Evolutionary conservation across 371 early-diverging fungal genomes (phyloP), one percentile per base, ranked within the genome.

Genomic region (Mucor circinelloides): DNA sequence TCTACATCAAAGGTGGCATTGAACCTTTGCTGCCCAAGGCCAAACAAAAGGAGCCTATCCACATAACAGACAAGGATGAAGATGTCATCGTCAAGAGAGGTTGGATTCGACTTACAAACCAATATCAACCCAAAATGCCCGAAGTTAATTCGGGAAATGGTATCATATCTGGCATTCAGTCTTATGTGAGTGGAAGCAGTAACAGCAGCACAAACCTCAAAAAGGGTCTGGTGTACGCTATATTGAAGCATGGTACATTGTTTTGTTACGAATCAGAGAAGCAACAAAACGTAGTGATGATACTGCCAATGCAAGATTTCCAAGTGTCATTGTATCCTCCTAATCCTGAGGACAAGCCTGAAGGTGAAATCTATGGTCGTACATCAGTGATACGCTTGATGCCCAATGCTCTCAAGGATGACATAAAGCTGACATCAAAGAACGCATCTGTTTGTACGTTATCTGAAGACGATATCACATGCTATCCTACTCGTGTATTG

Each of bases 201-300:
- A 66, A 60, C 40, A 58, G 32, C 21, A 60, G 58, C 27, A 36
- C 40, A 48, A 63, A 52, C 21, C 19, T 44, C 9, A 68, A 58
- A 25, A 74, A 70, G 27, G 73, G 73, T 4, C 46, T 75, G 0
- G 85, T 81, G 42, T 96, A 88, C 75, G 94, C 84, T 10, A 90
- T 94, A 2, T 75, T 96, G 36, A 89, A 90, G 48, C 88, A 91
- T 68, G 90, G 91, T 40, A 92, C 89, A 13, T 80, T 96, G 44
- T 90, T 91, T 60, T 75, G 95, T 63, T 96, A 93, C 69, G 91
- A 93, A 36, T 85, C 88, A 56, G 94, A 94, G 60, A 82, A 88
- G 27, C 65, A 73, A 34, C 82, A 87, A 67, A 91, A 94, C 36
- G 92, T 93, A 68, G 80, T 85, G 19, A 82, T 89, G 46, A 88